Base-by-base conservation (phyloP, 2,329 filamentous ascomycete genomes). In the Fusarium sulawesiense region DNA sequence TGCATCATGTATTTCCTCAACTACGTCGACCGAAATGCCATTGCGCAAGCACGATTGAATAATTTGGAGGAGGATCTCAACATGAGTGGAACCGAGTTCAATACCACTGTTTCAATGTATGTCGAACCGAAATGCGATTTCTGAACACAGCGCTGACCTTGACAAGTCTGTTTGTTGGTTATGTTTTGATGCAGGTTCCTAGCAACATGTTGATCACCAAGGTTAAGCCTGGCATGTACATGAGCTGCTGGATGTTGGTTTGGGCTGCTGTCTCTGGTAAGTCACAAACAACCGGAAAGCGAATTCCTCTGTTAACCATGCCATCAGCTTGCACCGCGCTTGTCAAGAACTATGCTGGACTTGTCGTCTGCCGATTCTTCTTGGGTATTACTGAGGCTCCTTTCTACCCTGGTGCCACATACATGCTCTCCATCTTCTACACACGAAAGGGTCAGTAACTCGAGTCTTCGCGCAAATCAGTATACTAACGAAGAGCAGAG, bases 11-110 rank as follows among this genome's bases (percentile, higher is more conserved):
- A 83, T 54, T 83, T 81, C 58, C 54, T 56, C 44, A 56, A 56
- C n/a, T 56, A 56, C 30, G 54, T 56, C 44, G 83, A 84, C 41
- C 76, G 82, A 30, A 83, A 84, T 42, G 82, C 82, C 45, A 83
- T 85, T 55, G 81, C 82, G 1, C 81, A 83, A 45, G 83, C 83
- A 8, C 80, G 83, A 59, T 71, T 83, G 12, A 86, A 85, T 4
- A 82, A 83, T 12, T 69, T 85, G 6, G 81, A 85, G 61, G 73
- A 80, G 12, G 84, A 89, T 56, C 79, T 89, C 2, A 78, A 78
- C 7, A 87, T 89, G 83, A 78, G 73, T 2, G 86, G 86, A 14
- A 88, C 83, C 4, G 84, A 89, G 57, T 89, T 87, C 72, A 88
- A 86, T 49, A 79, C 79, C 1, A 76, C 80, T 0, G 79, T 82